A percentile compares a stretch with the other conserved stretches of the same genome.
Conservation (phyloP, 1,284 basidiomycete species). For the Ceratobasidium sp. region DNA sequence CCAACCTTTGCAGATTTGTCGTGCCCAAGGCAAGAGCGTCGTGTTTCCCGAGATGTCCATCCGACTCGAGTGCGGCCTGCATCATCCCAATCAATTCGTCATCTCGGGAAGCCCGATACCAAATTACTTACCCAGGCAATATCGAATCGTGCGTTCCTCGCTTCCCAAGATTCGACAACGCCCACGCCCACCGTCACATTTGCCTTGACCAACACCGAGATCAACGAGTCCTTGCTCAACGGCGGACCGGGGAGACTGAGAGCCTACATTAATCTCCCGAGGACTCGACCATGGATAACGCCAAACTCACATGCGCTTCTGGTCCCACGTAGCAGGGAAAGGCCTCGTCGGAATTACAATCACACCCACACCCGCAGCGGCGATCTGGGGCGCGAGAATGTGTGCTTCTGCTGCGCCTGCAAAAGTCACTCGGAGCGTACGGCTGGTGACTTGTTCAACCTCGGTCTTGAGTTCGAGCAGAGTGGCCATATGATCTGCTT, state of each 20-base stretch:
- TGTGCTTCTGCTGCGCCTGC: constrained; percentile 81
- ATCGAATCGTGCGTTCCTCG: constrained; percentile 78
- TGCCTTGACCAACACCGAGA: constrained; percentile 72
- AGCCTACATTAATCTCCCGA: no score
- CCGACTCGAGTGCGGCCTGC: constrained; percentile 60
- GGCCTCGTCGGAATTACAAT: constrained; percentile 74
- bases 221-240: constrained; percentile 72
- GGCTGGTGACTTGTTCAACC: constrained; percentile 71
- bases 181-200: constrained; percentile 84
- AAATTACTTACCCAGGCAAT: constrained; percentile 69
- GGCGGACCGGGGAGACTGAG: constrained; percentile 79
- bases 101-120: not conserved
- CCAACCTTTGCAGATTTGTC: constrained; percentile 68
- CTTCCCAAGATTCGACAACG: constrained; percentile 70
- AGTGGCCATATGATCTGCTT: constrained; percentile 80
- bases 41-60: constrained; percentile 64
- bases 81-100: not conserved
- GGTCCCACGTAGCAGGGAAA: constrained; percentile 77
- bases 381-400: constrained; percentile 80
- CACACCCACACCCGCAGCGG: constrained; percentile 74
- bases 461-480: constrained; percentile 79
- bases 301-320: constrained; percentile 69
- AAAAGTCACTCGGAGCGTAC: constrained; percentile 62
- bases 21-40: constrained; percentile 73
- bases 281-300: no score